Conservation (phyloP, 1,284 basidiomycete genomes). For the Wallemia ichthyophaga region DNA sequence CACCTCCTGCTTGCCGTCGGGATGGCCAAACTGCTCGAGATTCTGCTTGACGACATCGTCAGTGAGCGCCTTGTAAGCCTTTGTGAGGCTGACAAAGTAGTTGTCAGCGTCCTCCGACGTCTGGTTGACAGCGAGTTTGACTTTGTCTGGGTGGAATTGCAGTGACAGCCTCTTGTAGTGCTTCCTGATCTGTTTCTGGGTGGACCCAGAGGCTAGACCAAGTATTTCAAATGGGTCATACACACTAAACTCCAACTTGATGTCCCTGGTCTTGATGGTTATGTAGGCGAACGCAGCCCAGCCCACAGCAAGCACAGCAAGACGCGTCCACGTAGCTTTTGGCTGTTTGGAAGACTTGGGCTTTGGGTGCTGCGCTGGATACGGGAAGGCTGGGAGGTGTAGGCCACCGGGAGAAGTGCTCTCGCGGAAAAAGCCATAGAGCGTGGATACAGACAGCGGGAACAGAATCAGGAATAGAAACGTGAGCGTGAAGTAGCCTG, state of each 20-base stretch:
- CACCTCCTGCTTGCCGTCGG: conserved; percentile 81
- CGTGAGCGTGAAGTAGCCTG: conserved; percentile 60
- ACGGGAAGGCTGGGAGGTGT: not conserved
- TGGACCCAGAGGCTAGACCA: conserved; percentile 33
- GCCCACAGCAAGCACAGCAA: conserved; percentile 29
- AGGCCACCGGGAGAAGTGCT: conserved; percentile 1
- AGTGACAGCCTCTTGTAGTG: conserved; percentile 84
- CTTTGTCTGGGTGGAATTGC: conserved; percentile 86
- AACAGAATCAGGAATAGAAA: conserved; percentile 50
- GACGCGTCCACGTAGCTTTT: not conserved
- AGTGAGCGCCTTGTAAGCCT: conserved; percentile 90
- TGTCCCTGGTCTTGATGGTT: conserved; percentile 31
- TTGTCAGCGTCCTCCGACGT: conserved; percentile 68
- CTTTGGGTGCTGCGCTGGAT: not conserved
- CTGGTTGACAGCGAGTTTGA: conserved; percentile 47
- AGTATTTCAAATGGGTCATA: conserved; percentile 92
- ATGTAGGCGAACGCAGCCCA: conserved; percentile 47
- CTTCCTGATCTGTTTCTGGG: conserved; percentile 81
- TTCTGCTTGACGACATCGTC: conserved; percentile 83
- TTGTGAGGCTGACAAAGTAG: conserved; percentile 77
- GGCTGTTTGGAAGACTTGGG: not conserved
- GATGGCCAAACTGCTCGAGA: conserved; percentile 70
- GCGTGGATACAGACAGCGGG: conserved; percentile 32
- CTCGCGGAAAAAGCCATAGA: conserved; percentile 7
- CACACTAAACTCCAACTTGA: conserved; percentile 31